Base-by-base conservation (phyloP, 176 grass and related monocot species). In the Zea mays region DNA sequence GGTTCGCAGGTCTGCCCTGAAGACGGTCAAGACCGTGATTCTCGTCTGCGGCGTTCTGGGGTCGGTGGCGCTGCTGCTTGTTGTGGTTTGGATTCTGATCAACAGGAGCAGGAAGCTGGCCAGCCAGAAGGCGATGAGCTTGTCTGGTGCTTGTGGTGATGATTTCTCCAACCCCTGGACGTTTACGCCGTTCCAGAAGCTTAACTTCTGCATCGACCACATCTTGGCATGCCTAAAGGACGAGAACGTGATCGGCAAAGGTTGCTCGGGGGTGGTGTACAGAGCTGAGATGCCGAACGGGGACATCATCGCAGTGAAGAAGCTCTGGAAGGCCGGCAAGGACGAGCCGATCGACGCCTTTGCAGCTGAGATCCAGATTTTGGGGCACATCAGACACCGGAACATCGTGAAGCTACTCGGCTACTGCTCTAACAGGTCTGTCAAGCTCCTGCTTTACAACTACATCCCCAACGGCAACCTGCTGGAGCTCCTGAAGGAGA, bases 161-260 rank as follows among this genome's bases (percentile, higher is more conserved):
- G 96, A 98, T 50, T 98, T 95, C 81, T 98, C 96, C 12, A 87
- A 95, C 70, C 96, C 96, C 4, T 98, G 96, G 96, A 94, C 83
- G 14, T 92, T 95, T 10, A 98, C 86, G 0, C 96, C 92, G 0
- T 94, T 98, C 74, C 96, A 92, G 82, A 95, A 92, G 82, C 84
- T 94, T 16, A 99, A 87, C 71, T 99, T 95, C 36, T 79, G 80
- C 13, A 85, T 99, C 0, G 90, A 90, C 2, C 81, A 47, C 80
- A 98, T 98, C 74, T 45, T 98, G 77, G 87, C 85, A 16, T 95
- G 96, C 41, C 80, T 98, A 5, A 98, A 48, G 16, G 96, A 99
- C 13, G 96, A 99, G 73, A 99, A 99, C 43, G 84, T 99, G 74
- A 90, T 99, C 5, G 96, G 96, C 76, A 92, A 95, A 81, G 96